A percentile compares a stretch with the other conserved stretches of the same genome.
These are phyloP conservation scores for Calocybe cyanea DNA, from an alignment of 768 basidiomycete species.

Conservation along the genomic window DNA sequence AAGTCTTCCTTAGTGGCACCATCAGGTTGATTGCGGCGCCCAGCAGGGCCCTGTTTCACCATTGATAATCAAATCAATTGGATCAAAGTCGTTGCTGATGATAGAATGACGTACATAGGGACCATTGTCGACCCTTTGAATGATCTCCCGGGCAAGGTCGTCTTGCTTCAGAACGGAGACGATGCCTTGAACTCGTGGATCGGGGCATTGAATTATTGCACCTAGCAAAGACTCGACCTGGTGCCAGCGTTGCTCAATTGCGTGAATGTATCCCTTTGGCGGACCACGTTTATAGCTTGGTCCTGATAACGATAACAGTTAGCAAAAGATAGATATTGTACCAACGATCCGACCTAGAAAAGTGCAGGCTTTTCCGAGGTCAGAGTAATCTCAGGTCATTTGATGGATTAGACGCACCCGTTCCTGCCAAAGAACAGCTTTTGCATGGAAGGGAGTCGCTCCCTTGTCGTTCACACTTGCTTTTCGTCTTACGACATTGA, in stretches of 20 bases:
- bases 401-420: slow-evolving; percentile 32
- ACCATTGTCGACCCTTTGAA: slow-evolving; percentile 71
- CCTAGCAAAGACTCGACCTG: slow-evolving; percentile 90
- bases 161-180: slow-evolving; percentile 66
- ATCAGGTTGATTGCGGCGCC: slow-evolving; percentile 55
- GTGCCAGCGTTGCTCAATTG: slow-evolving; percentile 89
- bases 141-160: slow-evolving; percentile 72
- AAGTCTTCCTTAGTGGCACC: slow-evolving; percentile 75
- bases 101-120: slow-evolving; percentile 59
- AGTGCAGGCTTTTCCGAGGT: slow-evolving; percentile 48
- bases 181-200: slow-evolving; percentile 58
- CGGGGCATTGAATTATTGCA: slow-evolving; percentile 69
- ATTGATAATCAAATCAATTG: slow-evolving; percentile 2
- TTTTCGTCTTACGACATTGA: slow-evolving; percentile 84
- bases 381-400: slow-evolving; percentile 11
- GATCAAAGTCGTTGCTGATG: no score
- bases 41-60: slow-evolving; percentile 57
- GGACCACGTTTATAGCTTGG: slow-evolving; percentile 82
- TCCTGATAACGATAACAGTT: slow-evolving; percentile 36
- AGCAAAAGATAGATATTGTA: not conserved
- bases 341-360: slow-evolving; percentile 45
- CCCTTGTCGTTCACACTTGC: slow-evolving; percentile 68
- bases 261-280: slow-evolving; percentile 89
- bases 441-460: slow-evolving; percentile 52
- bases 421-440: slow-evolving; percentile 57